Evolutionary conservation across 345 rosid genomes (phyloP), one percentile per base, ranked within the genome.

Genomic region (Populus davidiana): DNA sequence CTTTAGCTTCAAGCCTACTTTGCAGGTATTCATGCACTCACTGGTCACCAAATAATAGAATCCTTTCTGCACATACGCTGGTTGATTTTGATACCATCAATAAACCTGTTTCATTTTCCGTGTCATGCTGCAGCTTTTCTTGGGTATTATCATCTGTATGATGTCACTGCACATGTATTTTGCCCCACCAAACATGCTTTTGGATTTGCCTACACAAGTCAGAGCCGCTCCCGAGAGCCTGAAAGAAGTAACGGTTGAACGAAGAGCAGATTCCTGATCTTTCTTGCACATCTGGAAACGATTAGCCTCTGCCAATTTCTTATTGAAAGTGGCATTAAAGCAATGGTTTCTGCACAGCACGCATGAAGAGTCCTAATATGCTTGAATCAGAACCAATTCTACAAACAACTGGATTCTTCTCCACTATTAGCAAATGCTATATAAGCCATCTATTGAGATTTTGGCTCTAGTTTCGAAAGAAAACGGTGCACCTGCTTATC

Each of bases 81-180:
- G 50, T 33, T 50, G 17, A 27, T 16, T 71, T 44, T 31, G 25
- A 66, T 64, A 6, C 10, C 56, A 52, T 59, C 70, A 16, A 20
- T 35, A 14, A 70, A 36, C 25, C 3, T 20, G 14, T n/a, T 62
- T 14, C 38, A n/a, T 52, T 39, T 56, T 59, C 38, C 65, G 33
- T 72, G 72, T 74, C 25, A 64, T 70, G 69, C n/a, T 87, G 89
- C 94, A 93, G 97, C 97, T 96, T 79, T 93, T 96, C 87, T 83
- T 94, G 88, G 99, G 98, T 50, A 94, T 92, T 43, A 82, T 92
- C 67, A 86, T 93, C 68, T 96, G 99, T 83, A 93, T 93, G 88
- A 96, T 96, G 99, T 96, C 95, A 1, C 86, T 94, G 21, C 98
- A 94, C 78, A 91, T 93, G 97, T 96, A 94, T 78, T 93, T 96